Evolutionary conservation across 1,139 yeast genomes (phyloP), one percentile per base, ranked within the genome.

Genomic region (Diutina mesorugosa): DNA sequence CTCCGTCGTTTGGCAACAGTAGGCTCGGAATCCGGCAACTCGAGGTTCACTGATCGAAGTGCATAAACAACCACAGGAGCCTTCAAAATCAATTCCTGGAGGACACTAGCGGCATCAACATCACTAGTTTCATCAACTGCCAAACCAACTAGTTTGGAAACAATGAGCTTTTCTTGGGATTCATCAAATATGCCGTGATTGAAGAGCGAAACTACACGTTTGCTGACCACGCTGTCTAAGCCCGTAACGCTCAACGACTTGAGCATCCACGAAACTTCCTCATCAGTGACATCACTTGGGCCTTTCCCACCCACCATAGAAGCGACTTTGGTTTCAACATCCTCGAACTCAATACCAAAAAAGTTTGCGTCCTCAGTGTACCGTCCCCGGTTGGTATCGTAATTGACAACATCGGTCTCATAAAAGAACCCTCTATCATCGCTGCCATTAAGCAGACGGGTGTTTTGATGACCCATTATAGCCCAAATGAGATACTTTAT

Each of bases 1-100:
- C 95, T 79, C 77, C 97, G 84, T 68, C 90, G 79, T 67, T 86
- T 86, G 26, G 86, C 82, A 45, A 81, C 79, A 1, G 75, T 72
- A 59, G 73, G 79, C 54, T 30, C 26, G 59, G 72, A 72, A 12
- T 72, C 68, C 46, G 73, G 72, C 58, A 68, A 74, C 62, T 81
- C 70, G 62, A 84, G 78, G 47, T 81, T 66, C 4, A 70, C 72
- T 55, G 75, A 74, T 48, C 78, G 71, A 48, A 85, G 69, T 2
- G 51, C 38, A 9, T 26, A 28, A 47, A 28, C 38, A 6, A 47
- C 51, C 35, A 47, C 51, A 8, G 51, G 12, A 6, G 30, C 21
- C 14, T n/a, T n/a, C 29, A 47, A 29, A 1, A 69, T 64, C 47
- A 87, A 66, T 3, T 74, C 64, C 60, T 78, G 79, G 59, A 86